These are phyloP conservation scores for Serendipita sp. DNA, from an alignment of 768 basidiomycete genomes.

Conservation along the genomic window DNA sequence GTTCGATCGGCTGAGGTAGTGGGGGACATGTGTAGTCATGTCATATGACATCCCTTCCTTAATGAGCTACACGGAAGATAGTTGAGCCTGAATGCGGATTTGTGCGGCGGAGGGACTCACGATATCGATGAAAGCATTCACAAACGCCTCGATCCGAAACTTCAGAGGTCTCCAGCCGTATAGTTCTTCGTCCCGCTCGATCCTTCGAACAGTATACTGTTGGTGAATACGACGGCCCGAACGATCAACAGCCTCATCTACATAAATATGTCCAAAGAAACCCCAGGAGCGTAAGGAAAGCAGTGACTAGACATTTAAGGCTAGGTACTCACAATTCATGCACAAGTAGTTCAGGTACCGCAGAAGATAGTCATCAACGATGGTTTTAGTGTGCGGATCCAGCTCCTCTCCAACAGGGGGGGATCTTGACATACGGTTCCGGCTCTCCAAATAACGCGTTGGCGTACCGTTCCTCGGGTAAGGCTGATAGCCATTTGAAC, in stretches of 20 bases:
- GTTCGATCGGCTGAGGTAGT: not conserved
- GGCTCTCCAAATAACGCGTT: not conserved
- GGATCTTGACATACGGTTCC: not conserved
- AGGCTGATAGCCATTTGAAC: too few relatives aligned
- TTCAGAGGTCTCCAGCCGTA: not conserved
- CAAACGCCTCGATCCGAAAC: constrained; percentile 3
- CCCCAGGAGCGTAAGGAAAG: not conserved
- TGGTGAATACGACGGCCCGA: not conserved
- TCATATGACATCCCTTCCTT: not conserved
- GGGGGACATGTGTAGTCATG: not conserved
- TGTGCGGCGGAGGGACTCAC: not conserved
- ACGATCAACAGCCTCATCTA: not conserved
- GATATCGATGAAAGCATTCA: not conserved
- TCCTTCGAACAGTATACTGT: not conserved
- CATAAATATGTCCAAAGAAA: not conserved
- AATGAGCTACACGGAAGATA: not conserved
- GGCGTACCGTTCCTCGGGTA: too few relatives aligned
- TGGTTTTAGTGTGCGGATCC: not conserved
- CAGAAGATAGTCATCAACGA: not conserved
- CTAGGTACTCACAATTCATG: not conserved
- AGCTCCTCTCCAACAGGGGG: not conserved
- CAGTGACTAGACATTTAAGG: not conserved
- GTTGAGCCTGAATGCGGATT: not conserved
- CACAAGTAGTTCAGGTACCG: not conserved
- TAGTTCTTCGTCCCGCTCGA: not conserved